Evolutionary conservation across 2,329 filamentous ascomycete genomes (phyloP).

Genomic region (Ascocoryne sarcoides): DNA sequence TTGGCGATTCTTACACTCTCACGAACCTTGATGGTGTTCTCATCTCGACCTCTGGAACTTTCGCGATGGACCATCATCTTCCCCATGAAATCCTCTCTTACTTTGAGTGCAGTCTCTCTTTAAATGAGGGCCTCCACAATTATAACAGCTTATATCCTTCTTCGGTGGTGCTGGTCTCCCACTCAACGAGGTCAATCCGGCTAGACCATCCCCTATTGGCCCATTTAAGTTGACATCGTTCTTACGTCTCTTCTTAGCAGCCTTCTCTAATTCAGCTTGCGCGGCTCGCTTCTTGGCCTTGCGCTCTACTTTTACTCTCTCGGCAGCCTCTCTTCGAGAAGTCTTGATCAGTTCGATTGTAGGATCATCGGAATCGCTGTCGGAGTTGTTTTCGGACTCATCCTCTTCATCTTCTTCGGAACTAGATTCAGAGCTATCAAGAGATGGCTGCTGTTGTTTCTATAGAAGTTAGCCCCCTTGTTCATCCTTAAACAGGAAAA

Average conservation of each 20-base stretch:
- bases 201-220: conserved; percentile 59
- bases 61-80: conserved; percentile 17
- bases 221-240: conserved; percentile 60
- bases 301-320: conserved; percentile 35
- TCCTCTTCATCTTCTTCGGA: conserved; percentile 26
- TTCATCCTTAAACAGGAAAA: neutral
- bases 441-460: conserved; percentile 32
- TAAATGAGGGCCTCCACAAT: conserved; percentile 52
- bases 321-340: conserved; percentile 35
- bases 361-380: conserved; percentile 33
- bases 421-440: conserved; percentile 30
- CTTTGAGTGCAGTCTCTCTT: conserved; percentile 43
- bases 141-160: conserved; percentile 38
- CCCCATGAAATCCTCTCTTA: conserved; percentile 19
- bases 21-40: too few relatives aligned
- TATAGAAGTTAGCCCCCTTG: conserved; percentile 5
- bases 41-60: too few relatives aligned
- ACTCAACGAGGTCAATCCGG: conserved; percentile 54
- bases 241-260: conserved; percentile 51
- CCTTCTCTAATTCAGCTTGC: conserved; percentile 38
- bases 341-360: conserved; percentile 36
- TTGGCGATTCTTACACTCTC: too few relatives aligned
- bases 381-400: conserved; percentile 22
- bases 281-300: conserved; percentile 40
- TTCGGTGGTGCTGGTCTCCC: conserved; percentile 27